Evolutionary conservation across 208 protist species (phyloP).

Genomic region (Herpetomonas muscarum): DNA sequence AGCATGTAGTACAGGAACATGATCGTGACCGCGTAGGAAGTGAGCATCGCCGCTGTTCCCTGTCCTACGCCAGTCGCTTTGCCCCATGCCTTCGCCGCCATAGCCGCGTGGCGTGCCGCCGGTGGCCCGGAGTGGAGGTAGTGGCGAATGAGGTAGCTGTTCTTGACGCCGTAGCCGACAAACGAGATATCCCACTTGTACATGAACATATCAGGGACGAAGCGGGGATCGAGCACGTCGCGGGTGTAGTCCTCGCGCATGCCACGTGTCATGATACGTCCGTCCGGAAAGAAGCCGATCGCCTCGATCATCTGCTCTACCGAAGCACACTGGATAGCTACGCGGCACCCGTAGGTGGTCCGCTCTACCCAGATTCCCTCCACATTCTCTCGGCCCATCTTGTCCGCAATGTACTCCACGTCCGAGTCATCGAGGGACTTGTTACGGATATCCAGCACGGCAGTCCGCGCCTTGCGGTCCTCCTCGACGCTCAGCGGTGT

Average conservation of each 20-base stretch:
- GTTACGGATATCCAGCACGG: constrained; percentile 78
- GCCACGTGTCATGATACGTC: constrained; percentile 79
- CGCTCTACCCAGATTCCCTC: constrained; percentile 85
- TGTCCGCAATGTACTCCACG: constrained; percentile 80
- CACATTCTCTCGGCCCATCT: constrained; percentile 72
- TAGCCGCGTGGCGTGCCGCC: constrained; percentile 67
- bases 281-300: constrained; percentile 84
- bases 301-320: constrained; percentile 84
- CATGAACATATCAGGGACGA: constrained; percentile 85
- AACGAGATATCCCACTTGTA: constrained; percentile 91
- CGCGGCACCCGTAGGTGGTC: constrained; percentile 78
- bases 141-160: constrained; percentile 83
- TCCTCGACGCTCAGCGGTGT: constrained; percentile 78
- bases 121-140: constrained; percentile 69
- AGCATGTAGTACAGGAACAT: constrained; percentile 86
- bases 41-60: constrained; percentile 82
- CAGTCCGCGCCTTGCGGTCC: constrained; percentile 80
- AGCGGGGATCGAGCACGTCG: constrained; percentile 77
- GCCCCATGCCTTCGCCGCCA: constrained; percentile 89
- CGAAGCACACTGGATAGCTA: constrained; percentile 76
- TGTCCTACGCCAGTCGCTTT: constrained; percentile 80
- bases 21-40: constrained; percentile 85
- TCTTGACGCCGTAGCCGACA: constrained; percentile 88
- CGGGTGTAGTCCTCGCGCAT: constrained; percentile 87
- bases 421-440: constrained; percentile 52